Base-by-base conservation (phyloP, 202 grass and related monocot species). In the Alloteropsis angusta region DNA sequence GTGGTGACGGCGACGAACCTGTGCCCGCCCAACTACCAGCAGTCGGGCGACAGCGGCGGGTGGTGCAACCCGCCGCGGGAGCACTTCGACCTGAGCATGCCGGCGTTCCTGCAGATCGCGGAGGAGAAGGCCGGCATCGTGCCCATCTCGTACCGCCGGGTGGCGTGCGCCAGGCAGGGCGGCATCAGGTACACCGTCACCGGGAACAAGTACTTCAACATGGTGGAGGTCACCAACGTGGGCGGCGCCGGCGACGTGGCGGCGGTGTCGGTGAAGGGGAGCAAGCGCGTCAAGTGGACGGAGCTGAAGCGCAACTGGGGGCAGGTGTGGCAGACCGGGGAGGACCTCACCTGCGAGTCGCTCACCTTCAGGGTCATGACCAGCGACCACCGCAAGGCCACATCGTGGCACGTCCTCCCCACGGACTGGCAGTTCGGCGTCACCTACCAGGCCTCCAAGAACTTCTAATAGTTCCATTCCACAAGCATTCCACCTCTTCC, bases 91-190 rank as follows among this genome's bases (percentile, higher is more conserved):
- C 93, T 93, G 26, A 60, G 86, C 65, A 80, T 90, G 81, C 88
- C 93, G 32, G 93, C 93, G 18, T 97, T 84, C 86, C 81, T 89
- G 9, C 75, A 93, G 78, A 97, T 97, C 81, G 90, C 83, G 12
- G 37, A 97, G 77, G 87, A 90, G 83, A 85, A 88, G 68, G 93
- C 88, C 25, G 85, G 88, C 70, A 85, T 93, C 56, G 88, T 97
- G 65, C 88, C 90, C 58, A 77, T 97, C 41, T 76, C 80, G 14
- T 91, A 93, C 56, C 81, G 81, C 39, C 68, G 84, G 84, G 85
- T 96, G 77, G 79, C 89, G 19, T 92, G 93, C 63, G 70, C 5
- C 78, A 90, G 85, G 78, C 39, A 79, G 56, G 93, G 93, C 0
- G 89, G 89, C 7, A 90, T 96, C 56, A 35, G 89, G 71, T 96